These are phyloP conservation scores for Myxozyma lipomycoides DNA, from an alignment of 805 yeast species.

Conservation along the genomic window DNA sequence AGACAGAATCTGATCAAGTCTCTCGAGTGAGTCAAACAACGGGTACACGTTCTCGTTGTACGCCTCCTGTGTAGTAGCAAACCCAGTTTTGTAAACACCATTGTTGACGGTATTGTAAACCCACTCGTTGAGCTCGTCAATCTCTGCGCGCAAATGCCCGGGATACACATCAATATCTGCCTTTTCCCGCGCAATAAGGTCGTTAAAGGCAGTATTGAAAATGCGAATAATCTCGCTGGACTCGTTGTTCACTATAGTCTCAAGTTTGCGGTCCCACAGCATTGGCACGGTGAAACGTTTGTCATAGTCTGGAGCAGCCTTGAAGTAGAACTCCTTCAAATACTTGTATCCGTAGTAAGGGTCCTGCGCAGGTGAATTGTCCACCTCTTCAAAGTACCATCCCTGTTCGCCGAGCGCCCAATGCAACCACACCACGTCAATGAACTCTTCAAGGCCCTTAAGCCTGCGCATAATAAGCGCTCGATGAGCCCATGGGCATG, in stretches of 20 bases:
- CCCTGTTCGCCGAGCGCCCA: conserved; percentile 80
- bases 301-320: conserved; percentile 66
- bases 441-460: conserved; percentile 59
- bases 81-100: conserved; percentile 91
- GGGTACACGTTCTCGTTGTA: conserved; percentile 60
- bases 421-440: conserved; percentile 67
- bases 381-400: conserved; percentile 62
- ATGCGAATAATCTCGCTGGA: conserved; percentile 80
- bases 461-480: conserved; percentile 66
- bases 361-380: conserved; percentile 47
- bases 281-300: conserved; percentile 92
- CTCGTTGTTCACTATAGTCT: conserved; percentile 88
- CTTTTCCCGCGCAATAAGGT: conserved; percentile 39
- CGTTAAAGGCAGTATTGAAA: conserved; percentile 66
- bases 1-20: conserved; percentile 57
- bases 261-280: conserved; percentile 78
- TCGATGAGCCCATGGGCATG: conserved; percentile 97
- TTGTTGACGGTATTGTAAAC: conserved; percentile 80
- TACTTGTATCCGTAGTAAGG: conserved; percentile 54
- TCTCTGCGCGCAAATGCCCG: conserved; percentile 46
- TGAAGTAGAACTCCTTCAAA: conserved; percentile 67
- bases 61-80: conserved; percentile 77
- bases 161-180: conserved; percentile 65
- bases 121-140: conserved; percentile 78
- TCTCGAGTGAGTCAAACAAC: conserved; percentile 64